phyloP scores from a whole-genome alignment of 129 eudicot species.

The Artemisia argyi region DNA sequence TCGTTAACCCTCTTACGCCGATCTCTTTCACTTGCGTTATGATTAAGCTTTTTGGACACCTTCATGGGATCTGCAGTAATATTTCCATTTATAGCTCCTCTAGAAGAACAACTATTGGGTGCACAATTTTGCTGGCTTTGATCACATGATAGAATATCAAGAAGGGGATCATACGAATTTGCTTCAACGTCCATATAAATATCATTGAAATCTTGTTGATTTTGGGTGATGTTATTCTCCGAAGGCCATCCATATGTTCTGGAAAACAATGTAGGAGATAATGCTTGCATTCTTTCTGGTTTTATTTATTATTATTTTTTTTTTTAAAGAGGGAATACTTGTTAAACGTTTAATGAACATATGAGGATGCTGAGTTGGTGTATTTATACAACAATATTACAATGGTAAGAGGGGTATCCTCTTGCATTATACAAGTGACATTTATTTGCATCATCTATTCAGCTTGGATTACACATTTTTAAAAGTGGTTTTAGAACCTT shows the following conservation, averaged over 20 bases:
- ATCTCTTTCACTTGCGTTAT: slow-evolving; percentile 40
- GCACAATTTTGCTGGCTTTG: slow-evolving; percentile 9
- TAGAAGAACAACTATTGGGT: slow-evolving; percentile 27
- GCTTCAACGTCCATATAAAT: slow-evolving; percentile 4
- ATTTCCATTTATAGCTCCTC: neutral
- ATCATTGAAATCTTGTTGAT: slow-evolving; percentile 8
- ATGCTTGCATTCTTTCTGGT: slow-evolving; percentile 8
- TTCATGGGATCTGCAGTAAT: neutral
- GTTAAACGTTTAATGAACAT: too few species aligned
- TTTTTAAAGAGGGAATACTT: neutral
- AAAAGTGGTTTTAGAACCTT: too few species aligned
- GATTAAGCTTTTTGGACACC: slow-evolving; percentile 29
- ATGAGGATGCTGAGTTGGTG: neutral
- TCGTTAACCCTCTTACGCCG: slow-evolving; percentile 38
- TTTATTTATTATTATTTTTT: neutral
- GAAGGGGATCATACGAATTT: slow-evolving; percentile 16
- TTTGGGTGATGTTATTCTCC: slow-evolving; percentile 31
- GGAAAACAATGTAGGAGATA: slow-evolving; percentile 24
- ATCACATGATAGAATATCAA: slow-evolving; percentile 11
- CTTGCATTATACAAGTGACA: neutral
- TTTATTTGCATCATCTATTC: neutral
- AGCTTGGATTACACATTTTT: too few species aligned
- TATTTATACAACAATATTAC: slow-evolving; percentile 14
- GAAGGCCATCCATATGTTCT: slow-evolving; percentile 28
- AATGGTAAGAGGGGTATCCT: neutral